These are phyloP conservation scores for Fusarium verrucosum DNA, from an alignment of 2,329 filamentous ascomycete genomes.

Conservation along the genomic window DNA sequence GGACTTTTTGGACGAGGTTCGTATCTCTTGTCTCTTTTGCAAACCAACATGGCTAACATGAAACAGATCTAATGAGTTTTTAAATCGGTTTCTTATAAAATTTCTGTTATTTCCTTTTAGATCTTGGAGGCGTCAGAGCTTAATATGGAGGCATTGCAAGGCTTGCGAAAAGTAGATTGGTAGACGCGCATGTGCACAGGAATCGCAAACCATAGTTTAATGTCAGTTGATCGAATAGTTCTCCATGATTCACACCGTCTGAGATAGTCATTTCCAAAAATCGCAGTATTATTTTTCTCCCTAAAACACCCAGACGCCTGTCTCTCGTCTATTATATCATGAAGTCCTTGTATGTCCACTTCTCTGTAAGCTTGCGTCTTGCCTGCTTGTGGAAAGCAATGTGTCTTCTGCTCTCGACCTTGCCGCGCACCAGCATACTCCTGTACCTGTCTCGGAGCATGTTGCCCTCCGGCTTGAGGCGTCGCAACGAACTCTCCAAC, in stretches of 20 bases:
- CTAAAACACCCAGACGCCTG: conserved; percentile 22
- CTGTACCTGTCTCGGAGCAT: conserved; percentile 91
- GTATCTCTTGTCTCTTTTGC: conserved; percentile 46
- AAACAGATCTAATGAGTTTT: conserved; percentile 63
- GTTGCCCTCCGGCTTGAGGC: conserved; percentile 95
- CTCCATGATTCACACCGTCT: neutral
- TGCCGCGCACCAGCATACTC: conserved; percentile 86
- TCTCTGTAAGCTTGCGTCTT: conserved; percentile 86
- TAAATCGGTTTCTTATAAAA: conserved; percentile 41
- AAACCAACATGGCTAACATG: conserved; percentile 16
- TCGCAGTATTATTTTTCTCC: conserved; percentile 34
- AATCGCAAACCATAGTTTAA: neutral
- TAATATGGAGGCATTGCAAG: conserved; percentile 2
- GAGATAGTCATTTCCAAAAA: conserved; percentile 8
- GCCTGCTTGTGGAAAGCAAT: conserved; percentile 84
- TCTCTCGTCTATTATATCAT: conserved; percentile 42
- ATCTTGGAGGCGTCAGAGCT: conserved; percentile 22
- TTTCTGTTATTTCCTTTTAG: conserved; percentile 4
- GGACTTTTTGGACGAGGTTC: conserved; percentile 93
- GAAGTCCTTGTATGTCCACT: conserved; percentile 98
- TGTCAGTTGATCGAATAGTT: neutral
- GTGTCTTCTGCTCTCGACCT: conserved; percentile 83
- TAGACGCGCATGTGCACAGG: neutral
- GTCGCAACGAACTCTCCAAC: conserved; percentile 79
- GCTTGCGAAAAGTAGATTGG: conserved; percentile 5